Evolutionary conservation across 805 yeast genomes (phyloP).

Genomic region (Candida koratica): DNA sequence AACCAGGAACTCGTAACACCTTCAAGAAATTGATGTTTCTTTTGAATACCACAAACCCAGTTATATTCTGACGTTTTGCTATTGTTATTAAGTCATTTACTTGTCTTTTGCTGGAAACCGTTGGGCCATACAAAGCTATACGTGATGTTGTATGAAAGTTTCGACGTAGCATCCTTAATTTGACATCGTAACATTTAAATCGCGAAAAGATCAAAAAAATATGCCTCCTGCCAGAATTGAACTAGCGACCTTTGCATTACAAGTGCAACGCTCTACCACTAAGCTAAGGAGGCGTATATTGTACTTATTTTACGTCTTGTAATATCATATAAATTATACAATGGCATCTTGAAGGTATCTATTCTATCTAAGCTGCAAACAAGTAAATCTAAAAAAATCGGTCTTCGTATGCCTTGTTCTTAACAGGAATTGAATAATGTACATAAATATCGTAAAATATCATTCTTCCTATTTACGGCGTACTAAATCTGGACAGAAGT

Average conservation of each 20-base stretch:
- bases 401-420: too few relatives aligned
- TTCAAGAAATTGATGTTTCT: conserved; percentile 45
- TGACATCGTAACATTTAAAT: conserved; percentile 2
- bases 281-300: conserved; percentile 99
- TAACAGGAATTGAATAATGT: too few relatives aligned
- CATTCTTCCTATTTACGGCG: too few relatives aligned
- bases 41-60: conserved; percentile 6
- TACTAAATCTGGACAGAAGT: too few relatives aligned
- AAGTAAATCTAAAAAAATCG: too few relatives aligned
- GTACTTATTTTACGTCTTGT: too few relatives aligned
- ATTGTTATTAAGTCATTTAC: too few relatives aligned
- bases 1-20: conserved; percentile 65
- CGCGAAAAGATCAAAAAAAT: conserved; percentile 7
- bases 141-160: conserved; percentile 2
- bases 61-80: too few relatives aligned
- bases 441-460: too few relatives aligned
- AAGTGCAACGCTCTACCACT: conserved; percentile 99
- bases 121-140: conserved; percentile 1
- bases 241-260: conserved; percentile 98
- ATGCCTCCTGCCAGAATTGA: conserved; percentile 68
- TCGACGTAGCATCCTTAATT: conserved; percentile 7
- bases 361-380: too few relatives aligned
- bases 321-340: too few relatives aligned
- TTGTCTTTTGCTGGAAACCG: neutral
- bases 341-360: too few relatives aligned